These are phyloP conservation scores for Carex littledalei DNA, from an alignment of 176 grass and related monocot species.

Conservation along the genomic window DNA sequence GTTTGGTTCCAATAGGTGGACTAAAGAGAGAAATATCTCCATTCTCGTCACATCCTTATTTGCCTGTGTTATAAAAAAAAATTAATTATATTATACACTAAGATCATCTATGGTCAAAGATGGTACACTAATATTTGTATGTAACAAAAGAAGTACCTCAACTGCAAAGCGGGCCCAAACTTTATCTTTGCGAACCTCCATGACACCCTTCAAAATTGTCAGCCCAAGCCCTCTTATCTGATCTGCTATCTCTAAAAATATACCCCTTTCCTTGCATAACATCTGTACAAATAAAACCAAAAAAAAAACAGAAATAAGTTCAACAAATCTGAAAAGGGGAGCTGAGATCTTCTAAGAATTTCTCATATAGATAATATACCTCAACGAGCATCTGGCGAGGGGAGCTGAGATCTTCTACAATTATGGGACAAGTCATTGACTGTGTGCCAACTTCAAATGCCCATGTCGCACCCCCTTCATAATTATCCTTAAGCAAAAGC, in stretches of 20 bases:
- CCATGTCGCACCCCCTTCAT: conserved; percentile 63
- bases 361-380: conserved; percentile 19
- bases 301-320: not conserved
- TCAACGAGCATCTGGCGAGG: conserved; percentile 63
- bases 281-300: conserved; percentile 28
- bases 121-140: not conserved
- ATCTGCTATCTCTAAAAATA: conserved; percentile 64
- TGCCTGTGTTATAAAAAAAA: conserved; percentile 37
- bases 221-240: conserved; percentile 52
- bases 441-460: conserved; percentile 63
- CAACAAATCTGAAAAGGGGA: conserved; percentile 10
- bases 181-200: conserved; percentile 63
- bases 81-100: not conserved
- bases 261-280: conserved; percentile 61
- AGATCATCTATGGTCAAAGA: not conserved
- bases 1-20: conserved; percentile 40
- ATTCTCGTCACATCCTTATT: conserved; percentile 59
- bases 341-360: not conserved
- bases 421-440: conserved; percentile 53
- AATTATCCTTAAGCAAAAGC: conserved; percentile 55
- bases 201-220: conserved; percentile 73
- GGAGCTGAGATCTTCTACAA: conserved; percentile 64
- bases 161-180: conserved; percentile 61
- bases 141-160: conserved; percentile 38
- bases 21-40: conserved; percentile 66